Conservation (phyloP, 2,329 filamentous ascomycete genomes). For the Ceratocystis harringtonii region DNA sequence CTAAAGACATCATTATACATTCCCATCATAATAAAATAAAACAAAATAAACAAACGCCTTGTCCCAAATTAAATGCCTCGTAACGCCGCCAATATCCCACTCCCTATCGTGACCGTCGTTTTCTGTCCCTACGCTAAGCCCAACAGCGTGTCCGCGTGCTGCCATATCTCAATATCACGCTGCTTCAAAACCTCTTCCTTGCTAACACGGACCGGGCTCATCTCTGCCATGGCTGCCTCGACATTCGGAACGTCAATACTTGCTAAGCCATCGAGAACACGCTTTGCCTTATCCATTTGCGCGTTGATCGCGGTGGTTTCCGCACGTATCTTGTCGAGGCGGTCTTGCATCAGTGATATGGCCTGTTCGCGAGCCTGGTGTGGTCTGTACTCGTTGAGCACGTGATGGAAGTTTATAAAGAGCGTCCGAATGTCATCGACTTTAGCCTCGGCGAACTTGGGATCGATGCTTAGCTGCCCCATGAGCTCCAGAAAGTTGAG, state of each 20-base stretch:
- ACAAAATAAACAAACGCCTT: background rate
- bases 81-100: background rate
- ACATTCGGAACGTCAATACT: constrained; percentile 28
- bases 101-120: no score
- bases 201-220: background rate
- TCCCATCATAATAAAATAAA: background rate
- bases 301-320: constrained; percentile 57
- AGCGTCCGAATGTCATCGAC: constrained; percentile 65
- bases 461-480: constrained; percentile 53
- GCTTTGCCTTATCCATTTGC: constrained; percentile 56
- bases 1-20: background rate
- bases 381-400: constrained; percentile 86
- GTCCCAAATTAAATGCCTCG: background rate
- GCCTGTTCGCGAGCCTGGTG: constrained; percentile 83
- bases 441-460: constrained; percentile 51
- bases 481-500: constrained; percentile 79
- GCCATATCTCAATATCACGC: constrained; percentile 9
- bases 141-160: constrained; percentile 1
- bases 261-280: constrained; percentile 54
- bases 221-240: background rate
- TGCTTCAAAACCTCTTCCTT: background rate
- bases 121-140: background rate
- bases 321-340: constrained; percentile 53
- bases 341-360: constrained; percentile 75
- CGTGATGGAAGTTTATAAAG: constrained; percentile 80